A percentile compares a stretch with the other conserved stretches of the same genome.
Conservation (phyloP, 257 asterid species). For the Nicotiana tabacum region DNA sequence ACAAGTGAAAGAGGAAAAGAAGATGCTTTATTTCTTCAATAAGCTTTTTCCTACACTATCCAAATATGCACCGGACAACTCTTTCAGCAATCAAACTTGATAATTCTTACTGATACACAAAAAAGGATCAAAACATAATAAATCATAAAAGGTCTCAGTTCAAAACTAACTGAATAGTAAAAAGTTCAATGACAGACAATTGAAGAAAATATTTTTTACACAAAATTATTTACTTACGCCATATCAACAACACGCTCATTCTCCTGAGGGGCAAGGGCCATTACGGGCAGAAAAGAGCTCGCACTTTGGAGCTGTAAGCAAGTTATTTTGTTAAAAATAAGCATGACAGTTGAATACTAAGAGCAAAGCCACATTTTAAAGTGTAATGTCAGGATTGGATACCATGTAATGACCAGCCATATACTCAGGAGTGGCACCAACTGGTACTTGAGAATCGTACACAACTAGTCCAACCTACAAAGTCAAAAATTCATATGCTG, state of each 20-base stretch:
- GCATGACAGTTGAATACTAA: background rate
- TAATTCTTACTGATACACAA: background rate
- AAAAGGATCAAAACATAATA: background rate
- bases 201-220: no score
- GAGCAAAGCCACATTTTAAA: background rate
- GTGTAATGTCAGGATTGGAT: slow-evolving; percentile 16
- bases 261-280: slow-evolving; percentile 98
- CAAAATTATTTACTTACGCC: slow-evolving; percentile 60
- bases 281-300: slow-evolving; percentile 92
- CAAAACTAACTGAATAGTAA: no score
- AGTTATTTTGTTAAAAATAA: slow-evolving; percentile 25
- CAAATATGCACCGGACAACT: background rate
- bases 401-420: slow-evolving; percentile 99
- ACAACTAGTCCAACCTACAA: slow-evolving; percentile 90
- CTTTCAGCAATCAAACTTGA: background rate
- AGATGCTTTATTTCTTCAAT: background rate
- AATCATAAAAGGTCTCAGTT: no score
- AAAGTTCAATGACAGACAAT: no score
- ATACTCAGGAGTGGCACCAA: slow-evolving; percentile 97
- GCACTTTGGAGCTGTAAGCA: slow-evolving; percentile 77
- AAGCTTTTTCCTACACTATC: background rate
- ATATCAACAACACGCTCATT: slow-evolving; percentile 79
- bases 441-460: slow-evolving; percentile 91
- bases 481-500: background rate
- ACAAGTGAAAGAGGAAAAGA: background rate